A percentile compares a stretch with the other conserved stretches of the same genome.
Conservation (phyloP, 495 filamentous ascomycete species). For the Margaritispora aquatica region DNA sequence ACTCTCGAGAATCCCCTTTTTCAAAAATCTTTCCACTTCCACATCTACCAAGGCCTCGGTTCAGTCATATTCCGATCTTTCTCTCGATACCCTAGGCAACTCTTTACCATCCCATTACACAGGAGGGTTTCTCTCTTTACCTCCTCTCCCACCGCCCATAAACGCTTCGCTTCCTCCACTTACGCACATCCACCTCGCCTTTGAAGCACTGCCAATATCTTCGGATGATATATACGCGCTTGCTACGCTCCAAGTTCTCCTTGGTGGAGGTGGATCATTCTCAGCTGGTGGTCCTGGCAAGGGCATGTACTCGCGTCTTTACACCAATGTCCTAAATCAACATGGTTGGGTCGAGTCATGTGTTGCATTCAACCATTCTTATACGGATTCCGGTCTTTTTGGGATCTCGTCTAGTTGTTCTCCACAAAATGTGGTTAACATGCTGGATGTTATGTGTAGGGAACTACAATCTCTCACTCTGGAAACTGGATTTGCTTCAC, state of each 20-base stretch:
- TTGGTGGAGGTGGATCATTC: slow-evolving; percentile 95
- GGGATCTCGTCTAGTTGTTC: slow-evolving; percentile 84
- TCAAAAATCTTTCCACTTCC: slow-evolving; percentile 82
- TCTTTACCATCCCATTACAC: slow-evolving; percentile 76
- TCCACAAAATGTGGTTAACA: slow-evolving; percentile 64
- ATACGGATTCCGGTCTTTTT: slow-evolving; percentile 92
- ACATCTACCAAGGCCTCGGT: slow-evolving; percentile 55
- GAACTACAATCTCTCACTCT: slow-evolving; percentile 75
- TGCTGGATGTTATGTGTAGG: slow-evolving; percentile 90
- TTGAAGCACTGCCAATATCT: slow-evolving; percentile 88
- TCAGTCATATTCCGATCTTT: slow-evolving; percentile 30
- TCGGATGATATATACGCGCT: slow-evolving; percentile 92
- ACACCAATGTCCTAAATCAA: slow-evolving; percentile 97
- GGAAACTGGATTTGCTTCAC: slow-evolving; percentile 57
- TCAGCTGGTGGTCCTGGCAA: slow-evolving; percentile 97
- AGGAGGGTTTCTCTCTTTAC: slow-evolving; percentile 83
- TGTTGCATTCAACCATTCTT: slow-evolving; percentile 93
- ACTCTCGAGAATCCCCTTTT: slow-evolving; percentile 82
- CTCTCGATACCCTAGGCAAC: slow-evolving; percentile 50
- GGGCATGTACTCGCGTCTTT: slow-evolving; percentile 96
- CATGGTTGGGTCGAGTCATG: slow-evolving; percentile 94
- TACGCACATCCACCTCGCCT: slow-evolving; percentile 89
- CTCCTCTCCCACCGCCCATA: slow-evolving; percentile 65
- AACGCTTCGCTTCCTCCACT: slow-evolving; percentile 76
- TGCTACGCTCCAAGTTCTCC: slow-evolving; percentile 91